Evolutionary conservation across 768 basidiomycete species (phyloP).

Genomic region (Dioszegia hungarica): DNA sequence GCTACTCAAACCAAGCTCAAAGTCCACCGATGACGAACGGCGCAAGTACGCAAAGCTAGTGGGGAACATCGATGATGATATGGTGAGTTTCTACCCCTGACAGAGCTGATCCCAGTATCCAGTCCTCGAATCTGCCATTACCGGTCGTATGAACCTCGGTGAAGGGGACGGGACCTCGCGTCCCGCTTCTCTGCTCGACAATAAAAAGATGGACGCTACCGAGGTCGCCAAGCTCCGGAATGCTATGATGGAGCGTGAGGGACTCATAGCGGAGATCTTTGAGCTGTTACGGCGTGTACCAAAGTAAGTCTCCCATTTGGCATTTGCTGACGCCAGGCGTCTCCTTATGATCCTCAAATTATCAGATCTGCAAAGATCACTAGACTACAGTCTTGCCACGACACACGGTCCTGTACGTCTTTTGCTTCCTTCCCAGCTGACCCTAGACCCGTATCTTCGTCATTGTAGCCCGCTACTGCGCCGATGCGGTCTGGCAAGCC

Average conservation of each 20-base stretch:
- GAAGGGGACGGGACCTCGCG: slow-evolving; percentile 11
- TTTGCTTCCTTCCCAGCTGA: not conserved
- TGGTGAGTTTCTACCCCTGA: slow-evolving; percentile 55
- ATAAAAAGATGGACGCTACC: slow-evolving; percentile 53
- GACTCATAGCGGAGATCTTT: slow-evolving; percentile 76
- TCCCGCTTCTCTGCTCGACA: slow-evolving; percentile 32
- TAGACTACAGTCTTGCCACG: slow-evolving; percentile 79
- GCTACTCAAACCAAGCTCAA: slow-evolving; percentile 68
- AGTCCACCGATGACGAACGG: slow-evolving; percentile 62
- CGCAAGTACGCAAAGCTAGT: slow-evolving; percentile 83
- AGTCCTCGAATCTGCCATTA: slow-evolving; percentile 89
- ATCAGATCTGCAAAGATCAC: slow-evolving; percentile 77
- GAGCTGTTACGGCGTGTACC: slow-evolving; percentile 82
- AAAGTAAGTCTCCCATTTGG: slow-evolving; percentile 59
- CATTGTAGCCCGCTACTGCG: slow-evolving; percentile 84
- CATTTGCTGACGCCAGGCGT: slow-evolving; percentile 54
- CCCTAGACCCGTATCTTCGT: slow-evolving; percentile 75
- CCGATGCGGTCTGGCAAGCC: slow-evolving; percentile 46
- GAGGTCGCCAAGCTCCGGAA: slow-evolving; percentile 77
- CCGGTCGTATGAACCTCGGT: slow-evolving; percentile 65
- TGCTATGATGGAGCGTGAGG: slow-evolving; percentile 77
- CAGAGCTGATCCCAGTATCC: slow-evolving; percentile 62
- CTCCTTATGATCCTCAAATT: slow-evolving; percentile 54
- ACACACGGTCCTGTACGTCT: slow-evolving; percentile 54
- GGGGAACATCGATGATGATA: slow-evolving; percentile 80